Evolutionary conservation across 1,139 yeast genomes (phyloP), one percentile per base, ranked within the genome.

Genomic region (Geotrichum phurueaensis): DNA sequence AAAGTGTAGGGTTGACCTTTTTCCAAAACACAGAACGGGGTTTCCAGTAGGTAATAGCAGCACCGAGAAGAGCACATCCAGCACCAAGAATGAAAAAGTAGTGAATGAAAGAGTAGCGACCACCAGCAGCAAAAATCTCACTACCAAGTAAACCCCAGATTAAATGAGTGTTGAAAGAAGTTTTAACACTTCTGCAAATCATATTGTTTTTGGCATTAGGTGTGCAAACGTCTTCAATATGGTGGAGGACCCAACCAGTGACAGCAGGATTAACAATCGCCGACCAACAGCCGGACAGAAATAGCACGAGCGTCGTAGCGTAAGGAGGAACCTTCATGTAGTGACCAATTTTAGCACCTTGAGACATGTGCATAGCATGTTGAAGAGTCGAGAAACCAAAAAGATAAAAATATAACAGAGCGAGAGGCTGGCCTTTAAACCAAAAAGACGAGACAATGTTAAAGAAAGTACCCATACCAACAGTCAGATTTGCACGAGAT

Each of bases 131-230:
- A 63, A 79, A 80, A 65, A 75, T 77, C 65, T 75, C 71, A 2
- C 83, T 82, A 2, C 83, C 84, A 66, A 81, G 77, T 18, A 79
- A 79, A 67, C 84, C 84, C 85, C 85, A 83, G 59, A 79, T 73
- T 56, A 82, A 29, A n/a, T 81, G 76, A 23, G 84, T 80, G 58
- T 75, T 74, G 69, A 73, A 80, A 67, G 73, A 78, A 2, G 76
- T 76, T 36, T 68, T 69, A 22, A 75, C 74, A 33, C 67, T 67
- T 18, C 81, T 80, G 68, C 82, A 79, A 6, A 77, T 71, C 66
- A 79, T 78, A 36, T 72, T 72, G 50, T 73, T 71, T 15, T 64
- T 60, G 69, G 81, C 82, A 9, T 70, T 66, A 3, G 76, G 63
- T 1, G 67, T 66, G 74, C 86, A 83, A 62, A 82, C 73, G 60